Evolutionary conservation across 176 grass and related monocot genomes (phyloP), one percentile per base, ranked within the genome.

Genomic region (Saccharum officinarum): DNA sequence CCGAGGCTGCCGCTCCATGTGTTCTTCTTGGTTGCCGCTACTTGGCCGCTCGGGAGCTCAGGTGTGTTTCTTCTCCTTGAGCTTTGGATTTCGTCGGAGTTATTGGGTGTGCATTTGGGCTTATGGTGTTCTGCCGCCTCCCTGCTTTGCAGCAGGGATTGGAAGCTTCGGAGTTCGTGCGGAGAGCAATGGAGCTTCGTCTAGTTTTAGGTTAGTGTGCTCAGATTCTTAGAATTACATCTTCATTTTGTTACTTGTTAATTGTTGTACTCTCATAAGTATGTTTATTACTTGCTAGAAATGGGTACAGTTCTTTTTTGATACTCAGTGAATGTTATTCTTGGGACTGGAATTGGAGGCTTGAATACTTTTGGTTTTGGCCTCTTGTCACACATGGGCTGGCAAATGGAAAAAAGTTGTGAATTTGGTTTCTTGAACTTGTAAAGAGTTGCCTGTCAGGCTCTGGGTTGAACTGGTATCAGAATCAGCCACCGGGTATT

Each of bases 101-200:
- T 16, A 34, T 39, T 69, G 46, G 47, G 62, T 50, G 52, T 82
- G 77, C 82, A 71, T 42, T 83, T 38, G 74, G 68, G 44, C 31
- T 88, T 34, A 86, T 41, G 86, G 49, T 28, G 78, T 59, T 88
- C 59, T 64, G 63, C 59, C 30, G 52, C n/a, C 70, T 69, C 68
- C 38, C 31, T 82, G 80, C 36, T 71, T 82, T 79, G 83, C 86
- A 82, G 40, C 82, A 86, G 83, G 47, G 55, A 50, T 64, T 78
- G 79, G 23, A 64, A 57, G 66, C 59, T 41, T 41, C 6, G 67
- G 90, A 80, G 47, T 70, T 63, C 68, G 30, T 60, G 52, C 60
- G 8, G 47, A 83, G 79, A 82, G 67, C 73, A 83, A 79, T 70
- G 86, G 86, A 68, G 78, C 15, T 92, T 57, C 84, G 8, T 67